These are phyloP conservation scores for Penicillium goetzii DNA, from an alignment of 495 filamentous ascomycete species.

Conservation along the genomic window DNA sequence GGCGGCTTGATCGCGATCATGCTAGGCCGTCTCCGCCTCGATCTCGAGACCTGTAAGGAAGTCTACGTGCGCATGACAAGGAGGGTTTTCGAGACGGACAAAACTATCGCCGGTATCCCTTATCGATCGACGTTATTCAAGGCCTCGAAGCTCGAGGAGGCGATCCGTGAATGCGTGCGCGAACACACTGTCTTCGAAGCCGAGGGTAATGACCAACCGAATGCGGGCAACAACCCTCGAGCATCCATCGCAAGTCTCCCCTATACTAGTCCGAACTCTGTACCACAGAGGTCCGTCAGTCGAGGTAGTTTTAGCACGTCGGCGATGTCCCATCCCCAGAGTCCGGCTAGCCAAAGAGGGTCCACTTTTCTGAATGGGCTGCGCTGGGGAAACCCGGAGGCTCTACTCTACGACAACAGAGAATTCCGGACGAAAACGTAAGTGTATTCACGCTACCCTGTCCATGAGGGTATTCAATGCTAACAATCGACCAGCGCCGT, in stretches of 20 bases:
- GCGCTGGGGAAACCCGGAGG: constrained; percentile 61
- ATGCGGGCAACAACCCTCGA: constrained; percentile 29
- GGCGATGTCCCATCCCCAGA: constrained; percentile 35
- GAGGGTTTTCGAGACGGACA: constrained; percentile 96
- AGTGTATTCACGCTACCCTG: constrained; percentile 38
- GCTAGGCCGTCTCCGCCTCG: constrained; percentile 88
- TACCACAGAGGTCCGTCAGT: constrained; percentile 51
- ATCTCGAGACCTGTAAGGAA: constrained; percentile 94
- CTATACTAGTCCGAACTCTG: constrained; percentile 37
- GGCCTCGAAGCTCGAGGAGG: constrained; percentile 91
- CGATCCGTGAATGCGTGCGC: constrained; percentile 84
- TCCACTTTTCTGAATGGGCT: constrained; percentile 50
- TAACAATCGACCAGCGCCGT: constrained; percentile 64
- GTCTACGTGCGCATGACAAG: constrained; percentile 93
- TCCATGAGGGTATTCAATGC: neutral
- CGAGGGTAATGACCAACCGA: constrained; percentile 71
- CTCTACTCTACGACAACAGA: constrained; percentile 76
- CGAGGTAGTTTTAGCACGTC: constrained; percentile 48
- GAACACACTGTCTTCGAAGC: constrained; percentile 81
- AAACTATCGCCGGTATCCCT: constrained; percentile 92
- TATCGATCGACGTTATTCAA: constrained; percentile 95
- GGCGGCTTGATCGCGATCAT: constrained; percentile 96
- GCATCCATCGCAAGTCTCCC: constrained; percentile 44
- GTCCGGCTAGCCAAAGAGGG: constrained; percentile 35
- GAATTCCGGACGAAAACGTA: constrained; percentile 92